Evolutionary conservation across 1,284 basidiomycete genomes (phyloP), one percentile per base, ranked within the genome.

Genomic region (Cryptococcus maquisensis): DNA sequence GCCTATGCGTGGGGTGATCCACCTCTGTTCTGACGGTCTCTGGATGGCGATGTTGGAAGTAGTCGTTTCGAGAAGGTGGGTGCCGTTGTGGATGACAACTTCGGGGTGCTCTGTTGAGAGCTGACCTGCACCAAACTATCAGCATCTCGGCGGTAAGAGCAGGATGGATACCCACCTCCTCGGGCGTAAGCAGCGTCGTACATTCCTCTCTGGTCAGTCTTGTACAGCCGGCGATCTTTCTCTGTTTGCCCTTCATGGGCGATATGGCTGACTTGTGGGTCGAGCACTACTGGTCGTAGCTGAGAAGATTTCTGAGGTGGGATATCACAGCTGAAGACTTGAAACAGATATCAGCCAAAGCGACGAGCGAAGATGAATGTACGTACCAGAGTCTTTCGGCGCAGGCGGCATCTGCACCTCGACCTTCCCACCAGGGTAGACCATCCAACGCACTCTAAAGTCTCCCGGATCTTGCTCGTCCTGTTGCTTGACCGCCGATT

Each of bases 41-140:
- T 60, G 56, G 24, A 75, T 54, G 4, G 73, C 71, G 38, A 75
- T 61, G 54, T 76, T 76, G 12, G 67, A 65, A 6, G 73, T 75
- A 7, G 60, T 59, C 4, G 68, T 68, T 62, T 76, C 74, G 23
- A 73, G 67, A 9, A 75, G 44, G 24, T 56, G 24, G 2, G 52
- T 54, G 8, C 28, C 2, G 3, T 63, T 67, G 45, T 71, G 72
- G 3, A 74, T 50, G 0, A 74, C 43, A 3, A 69, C 64, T 55
- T 69, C 69, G 4, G 66, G 61, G 36, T 67, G 61, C 36, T 47
- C 47, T n/a, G 53, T 51, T 23, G 49, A 43, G 1, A 47, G 18
- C 21, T 35, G 15, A 2, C 37, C 55, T 62, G 5, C 35, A 10
- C 32, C 18, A 24, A 23, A 23, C n/a, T n/a, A n/a, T 50, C 38